These are phyloP conservation scores for Thelonectria rubi DNA, from an alignment of 2,329 filamentous ascomycete genomes.

Conservation along the genomic window DNA sequence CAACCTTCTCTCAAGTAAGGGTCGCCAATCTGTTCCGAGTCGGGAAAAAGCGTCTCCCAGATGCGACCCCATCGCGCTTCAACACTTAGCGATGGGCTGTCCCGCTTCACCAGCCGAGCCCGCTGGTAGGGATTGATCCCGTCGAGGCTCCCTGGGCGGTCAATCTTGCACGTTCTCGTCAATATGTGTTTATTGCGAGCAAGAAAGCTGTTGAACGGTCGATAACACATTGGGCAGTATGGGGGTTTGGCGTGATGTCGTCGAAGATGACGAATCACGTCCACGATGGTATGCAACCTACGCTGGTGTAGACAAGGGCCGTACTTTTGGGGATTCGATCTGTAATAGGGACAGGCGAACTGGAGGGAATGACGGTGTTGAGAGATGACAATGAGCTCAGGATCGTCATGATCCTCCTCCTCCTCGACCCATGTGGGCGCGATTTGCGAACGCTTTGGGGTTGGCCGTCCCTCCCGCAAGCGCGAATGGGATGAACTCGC, in stretches of 20 bases:
- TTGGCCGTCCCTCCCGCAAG: too few relatives aligned
- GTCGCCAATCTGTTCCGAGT: too few relatives aligned
- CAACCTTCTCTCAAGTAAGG: too few relatives aligned
- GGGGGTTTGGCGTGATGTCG: neutral
- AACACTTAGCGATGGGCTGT: neutral
- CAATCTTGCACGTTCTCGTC: neutral
- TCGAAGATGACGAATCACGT: neutral
- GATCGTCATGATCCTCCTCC: neutral
- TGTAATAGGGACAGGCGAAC: conserved; percentile 6
- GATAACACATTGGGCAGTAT: conserved; percentile 3
- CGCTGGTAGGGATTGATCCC: neutral
- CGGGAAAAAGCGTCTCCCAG: neutral
- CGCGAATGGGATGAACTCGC: too few relatives aligned
- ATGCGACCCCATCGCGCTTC: neutral
- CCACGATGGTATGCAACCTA: neutral
- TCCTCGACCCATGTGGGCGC: neutral
- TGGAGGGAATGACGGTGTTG: neutral
- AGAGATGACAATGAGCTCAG: neutral
- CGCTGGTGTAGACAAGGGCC: neutral
- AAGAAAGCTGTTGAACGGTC: neutral
- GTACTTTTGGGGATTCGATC: neutral
- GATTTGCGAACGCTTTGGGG: too few relatives aligned
- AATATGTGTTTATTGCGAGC: neutral
- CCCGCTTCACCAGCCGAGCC: neutral
- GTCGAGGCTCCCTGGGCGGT: neutral